Percentiles rank a stretch among this genome's conserved stretches.
Conservation (phyloP, 1,284 basidiomycete species). For the Tilletia indica region DNA sequence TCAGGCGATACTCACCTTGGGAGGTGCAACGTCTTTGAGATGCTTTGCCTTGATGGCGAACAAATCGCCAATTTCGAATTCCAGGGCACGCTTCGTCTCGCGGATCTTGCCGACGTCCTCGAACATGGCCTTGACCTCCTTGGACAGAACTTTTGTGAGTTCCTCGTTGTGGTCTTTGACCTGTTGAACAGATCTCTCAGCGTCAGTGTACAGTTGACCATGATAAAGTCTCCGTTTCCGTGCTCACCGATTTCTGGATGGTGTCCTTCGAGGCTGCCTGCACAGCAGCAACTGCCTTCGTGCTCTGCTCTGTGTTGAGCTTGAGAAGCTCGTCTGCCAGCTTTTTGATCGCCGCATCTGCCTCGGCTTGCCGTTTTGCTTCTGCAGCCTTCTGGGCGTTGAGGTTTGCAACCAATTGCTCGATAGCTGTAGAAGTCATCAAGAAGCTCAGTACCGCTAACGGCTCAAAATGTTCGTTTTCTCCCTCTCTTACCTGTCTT, state of each 20-base stretch:
- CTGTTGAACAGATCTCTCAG: not conserved
- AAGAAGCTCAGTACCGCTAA: not conserved
- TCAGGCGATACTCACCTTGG: not conserved
- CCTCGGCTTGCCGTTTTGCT: constrained; percentile 26
- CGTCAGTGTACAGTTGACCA: not conserved
- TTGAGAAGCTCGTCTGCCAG: constrained; percentile 36
- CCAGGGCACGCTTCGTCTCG: constrained; percentile 40
- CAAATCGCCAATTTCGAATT: constrained; percentile 45
- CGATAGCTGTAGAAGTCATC: constrained; percentile 32
- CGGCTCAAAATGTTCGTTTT: not conserved
- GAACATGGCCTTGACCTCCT: constrained; percentile 45
- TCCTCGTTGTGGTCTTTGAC: constrained; percentile 43
- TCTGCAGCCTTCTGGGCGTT: constrained; percentile 40
- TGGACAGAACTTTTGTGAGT: constrained; percentile 36
- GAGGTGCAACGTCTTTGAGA: constrained; percentile 16
- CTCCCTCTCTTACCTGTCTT: constrained; percentile 25
- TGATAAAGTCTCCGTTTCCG: not conserved
- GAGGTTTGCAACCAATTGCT: constrained; percentile 40
- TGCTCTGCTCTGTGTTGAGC: constrained; percentile 37
- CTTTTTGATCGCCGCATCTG: constrained; percentile 36
- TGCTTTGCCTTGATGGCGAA: constrained; percentile 39
- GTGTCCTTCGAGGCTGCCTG: constrained; percentile 39
- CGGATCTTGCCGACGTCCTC: constrained; percentile 50
- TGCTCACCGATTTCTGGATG: constrained; percentile 32
- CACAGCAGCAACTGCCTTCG: constrained; percentile 41